Base-by-base conservation (phyloP, 2,329 filamentous ascomycete species). In the Sporothrix brunneoviolacea region DNA sequence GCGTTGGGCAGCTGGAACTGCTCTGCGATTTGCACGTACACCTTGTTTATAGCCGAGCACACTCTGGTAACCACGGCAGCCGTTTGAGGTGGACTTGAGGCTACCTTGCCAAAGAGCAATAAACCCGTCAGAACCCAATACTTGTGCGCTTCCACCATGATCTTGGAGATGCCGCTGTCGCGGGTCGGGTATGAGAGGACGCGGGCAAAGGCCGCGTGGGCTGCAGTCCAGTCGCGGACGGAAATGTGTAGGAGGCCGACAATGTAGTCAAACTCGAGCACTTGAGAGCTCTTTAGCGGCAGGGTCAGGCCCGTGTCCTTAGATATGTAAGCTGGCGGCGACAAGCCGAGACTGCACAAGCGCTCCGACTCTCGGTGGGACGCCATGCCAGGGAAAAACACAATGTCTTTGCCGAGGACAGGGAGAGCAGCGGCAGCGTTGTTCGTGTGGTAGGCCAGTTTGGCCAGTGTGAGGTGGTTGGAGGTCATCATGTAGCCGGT, bases 111-210 rank as follows among this genome's bases (percentile, higher is more conserved):
- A 48, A 82, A 71, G 7, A 79, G 73, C 16, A 98, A 70, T 49
- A 96, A 74, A 48, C 82, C 81, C 9, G 90, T 76, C 15, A 98
- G 70, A 8, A 94, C 64, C 86, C 89, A 96, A 67, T 91, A 94
- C 69, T 91, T 94, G 72, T 95, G 91, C 6, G 88, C 88, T 57
- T 95, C 89, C 4, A 86, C 74, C 85, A 93, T 93, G 45, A 94
- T 75, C 63, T 82, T 84, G 65, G 84, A 91, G 12, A 81, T 73
- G 32, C 80, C 75, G 28, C 74, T 71, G 18, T 82, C 83, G 46
- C 71, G 74, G 0, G 75, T 72, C 1, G 90, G 88, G 51, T 83
- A 82, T 3, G 83, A 79, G 32, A 95, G 71, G 38, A 80, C 77
- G 52, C 79, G 74, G 58, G 82, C 79, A 22, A 90, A 73, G 27